phyloP scores from a whole-genome alignment of 78 protist genomes.

The Monosiga brevicollis region DNA sequence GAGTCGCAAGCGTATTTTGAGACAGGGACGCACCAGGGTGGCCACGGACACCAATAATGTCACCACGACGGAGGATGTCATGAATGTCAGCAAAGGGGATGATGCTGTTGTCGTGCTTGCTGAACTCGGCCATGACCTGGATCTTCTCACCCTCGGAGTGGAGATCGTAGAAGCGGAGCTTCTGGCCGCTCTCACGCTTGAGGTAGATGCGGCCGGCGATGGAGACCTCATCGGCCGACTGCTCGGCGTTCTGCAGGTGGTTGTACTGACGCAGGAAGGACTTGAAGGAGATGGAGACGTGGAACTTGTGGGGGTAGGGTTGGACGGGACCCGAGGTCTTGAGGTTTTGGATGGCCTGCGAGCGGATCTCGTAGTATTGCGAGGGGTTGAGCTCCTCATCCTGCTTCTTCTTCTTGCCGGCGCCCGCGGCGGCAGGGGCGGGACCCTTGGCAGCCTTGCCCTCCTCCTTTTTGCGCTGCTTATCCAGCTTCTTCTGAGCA shows the following conservation, averaged over 20 bases:
- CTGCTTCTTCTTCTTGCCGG: conserved; percentile 1
- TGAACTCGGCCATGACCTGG: conserved; percentile 71
- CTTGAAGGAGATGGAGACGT: conserved; percentile 27
- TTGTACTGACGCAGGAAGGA: conserved; percentile 32
- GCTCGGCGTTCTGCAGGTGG: conserved; percentile 1
- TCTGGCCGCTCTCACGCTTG: conserved; percentile 68
- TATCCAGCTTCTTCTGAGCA: conserved; percentile 9
- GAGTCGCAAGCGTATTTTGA: no score
- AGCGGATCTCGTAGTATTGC: conserved; percentile 37
- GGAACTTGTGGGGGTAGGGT: conserved; percentile 79
- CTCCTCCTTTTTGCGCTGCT: conserved; percentile 3
- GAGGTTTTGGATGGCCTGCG: not conserved
- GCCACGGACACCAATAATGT: conserved; percentile 94
- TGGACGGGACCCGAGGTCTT: conserved; percentile 3
- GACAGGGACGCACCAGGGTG: conserved; percentile 41
- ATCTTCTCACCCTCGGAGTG: conserved; percentile 60
- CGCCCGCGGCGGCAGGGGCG: not conserved
- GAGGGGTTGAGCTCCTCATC: not conserved
- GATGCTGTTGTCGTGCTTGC: not conserved
- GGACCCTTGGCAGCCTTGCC: conserved; percentile 23
- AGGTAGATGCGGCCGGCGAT: conserved; percentile 67
- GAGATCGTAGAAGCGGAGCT: conserved; percentile 80
- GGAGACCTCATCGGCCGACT: conserved; percentile 17
- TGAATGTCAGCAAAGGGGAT: conserved; percentile 44
- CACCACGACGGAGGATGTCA: conserved; percentile 85